A percentile compares a stretch with the other conserved stretches of the same genome.
These are phyloP conservation scores for Saksenaea oblongispora DNA, from an alignment of 371 early-diverging fungal genomes.

Conservation along the genomic window DNA sequence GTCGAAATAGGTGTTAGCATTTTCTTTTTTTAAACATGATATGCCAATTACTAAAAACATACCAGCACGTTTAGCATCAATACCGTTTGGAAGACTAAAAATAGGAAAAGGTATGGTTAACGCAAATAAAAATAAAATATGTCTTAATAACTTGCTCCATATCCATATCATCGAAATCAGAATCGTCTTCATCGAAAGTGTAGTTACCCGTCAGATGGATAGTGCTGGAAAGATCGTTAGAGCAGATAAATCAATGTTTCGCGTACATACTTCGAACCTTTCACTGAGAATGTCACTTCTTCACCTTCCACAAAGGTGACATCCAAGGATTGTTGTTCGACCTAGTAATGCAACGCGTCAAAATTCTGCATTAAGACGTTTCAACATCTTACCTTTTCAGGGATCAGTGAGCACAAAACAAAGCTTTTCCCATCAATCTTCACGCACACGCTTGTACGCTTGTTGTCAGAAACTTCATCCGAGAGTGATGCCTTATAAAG, in stretches of 20 bases:
- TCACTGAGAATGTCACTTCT: slow-evolving; percentile 69
- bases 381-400: slow-evolving; percentile 15
- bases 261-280: slow-evolving; percentile 55
- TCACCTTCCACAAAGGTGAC: slow-evolving; percentile 78
- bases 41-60: background rate
- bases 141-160: background rate
- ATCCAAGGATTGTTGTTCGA: slow-evolving; percentile 69
- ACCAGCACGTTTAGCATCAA: background rate
- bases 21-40: no score
- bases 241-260: background rate
- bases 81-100: background rate
- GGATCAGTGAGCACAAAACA: slow-evolving; percentile 65
- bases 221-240: slow-evolving; percentile 9
- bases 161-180: slow-evolving; percentile 5
- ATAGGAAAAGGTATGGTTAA: background rate
- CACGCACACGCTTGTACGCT: slow-evolving; percentile 68
- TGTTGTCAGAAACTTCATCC: slow-evolving; percentile 48
- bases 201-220: slow-evolving; percentile 31
- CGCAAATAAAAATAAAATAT: background rate
- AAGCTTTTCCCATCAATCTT: slow-evolving; percentile 72
- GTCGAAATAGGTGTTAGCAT: background rate
- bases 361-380: background rate
- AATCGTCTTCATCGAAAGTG: slow-evolving; percentile 17
- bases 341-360: slow-evolving; percentile 3
- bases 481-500: slow-evolving; percentile 74